These are phyloP conservation scores for Lumnitzera racemosa DNA, from an alignment of 345 rosid genomes.

Conservation along the genomic window DNA sequence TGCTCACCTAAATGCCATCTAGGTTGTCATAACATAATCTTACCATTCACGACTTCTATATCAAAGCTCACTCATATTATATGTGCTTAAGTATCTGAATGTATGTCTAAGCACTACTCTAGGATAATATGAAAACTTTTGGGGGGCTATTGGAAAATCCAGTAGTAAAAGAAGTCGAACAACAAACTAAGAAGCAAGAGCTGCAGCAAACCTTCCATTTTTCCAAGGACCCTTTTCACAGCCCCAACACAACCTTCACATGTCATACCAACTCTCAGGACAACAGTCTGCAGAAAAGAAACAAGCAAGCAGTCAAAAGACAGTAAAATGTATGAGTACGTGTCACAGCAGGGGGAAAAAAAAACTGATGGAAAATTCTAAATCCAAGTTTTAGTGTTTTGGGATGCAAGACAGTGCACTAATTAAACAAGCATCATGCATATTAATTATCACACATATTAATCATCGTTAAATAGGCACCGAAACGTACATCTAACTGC, in stretches of 20 bases:
- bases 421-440: too few relatives aligned
- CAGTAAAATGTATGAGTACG: neutral
- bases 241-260: slow-evolving; percentile 79
- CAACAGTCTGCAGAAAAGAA: slow-evolving; percentile 52
- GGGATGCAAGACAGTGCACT: too few relatives aligned
- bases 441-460: too few relatives aligned
- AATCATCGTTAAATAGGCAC: too few relatives aligned
- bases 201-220: slow-evolving; percentile 63
- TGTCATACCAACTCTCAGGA: slow-evolving; percentile 81
- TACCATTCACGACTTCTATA: too few relatives aligned
- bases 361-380: neutral
- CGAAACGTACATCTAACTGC: too few relatives aligned
- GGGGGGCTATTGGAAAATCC: neutral
- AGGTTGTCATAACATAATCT: too few relatives aligned
- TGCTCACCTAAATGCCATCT: too few relatives aligned
- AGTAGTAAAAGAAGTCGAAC: neutral
- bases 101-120: too few relatives aligned
- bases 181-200: neutral
- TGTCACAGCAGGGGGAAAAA: neutral
- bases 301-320: neutral
- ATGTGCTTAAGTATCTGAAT: too few relatives aligned
- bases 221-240: slow-evolving; percentile 74
- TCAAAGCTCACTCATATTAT: too few relatives aligned
- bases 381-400: too few relatives aligned
- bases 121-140: neutral